A percentile compares a stretch with the other conserved stretches of the same genome.
Conservation (phyloP, 345 rosid genomes). For the Aquilaria yunnanensis region DNA sequence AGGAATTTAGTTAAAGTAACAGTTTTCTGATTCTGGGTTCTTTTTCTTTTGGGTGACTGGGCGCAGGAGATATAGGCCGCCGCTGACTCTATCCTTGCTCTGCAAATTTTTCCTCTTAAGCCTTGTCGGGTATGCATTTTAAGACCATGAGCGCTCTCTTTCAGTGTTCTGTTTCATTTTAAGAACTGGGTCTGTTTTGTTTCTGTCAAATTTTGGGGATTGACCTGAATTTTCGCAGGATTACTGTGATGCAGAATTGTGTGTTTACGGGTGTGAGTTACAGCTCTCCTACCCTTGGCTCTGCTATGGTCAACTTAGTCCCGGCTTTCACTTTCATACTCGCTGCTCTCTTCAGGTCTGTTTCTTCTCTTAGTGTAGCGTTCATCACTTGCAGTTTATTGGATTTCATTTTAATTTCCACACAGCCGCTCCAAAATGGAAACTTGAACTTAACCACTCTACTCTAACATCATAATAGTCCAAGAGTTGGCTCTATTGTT, state of each 20-base stretch:
- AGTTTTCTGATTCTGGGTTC: background rate
- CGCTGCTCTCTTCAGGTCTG: conserved; percentile 56
- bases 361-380: background rate
- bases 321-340: conserved; percentile 56
- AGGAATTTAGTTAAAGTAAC: too few relatives aligned
- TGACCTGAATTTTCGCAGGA: conserved; percentile 23
- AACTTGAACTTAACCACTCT: too few relatives aligned
- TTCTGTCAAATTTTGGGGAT: background rate
- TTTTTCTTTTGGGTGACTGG: background rate
- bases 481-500: background rate
- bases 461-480: background rate
- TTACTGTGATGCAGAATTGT: conserved; percentile 44
- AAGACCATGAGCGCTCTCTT: background rate
- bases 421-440: too few relatives aligned
- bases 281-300: conserved; percentile 52
- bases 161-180: background rate
- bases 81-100: conserved; percentile 31
- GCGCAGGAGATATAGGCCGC: conserved; percentile 31
- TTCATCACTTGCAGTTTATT: too few relatives aligned
- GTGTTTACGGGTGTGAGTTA: conserved; percentile 40
- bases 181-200: conserved; percentile 1
- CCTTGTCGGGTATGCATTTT: conserved; percentile 32
- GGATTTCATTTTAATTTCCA: too few relatives aligned
- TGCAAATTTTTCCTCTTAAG: conserved; percentile 42
- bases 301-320: conserved; percentile 37